Base-by-base conservation (phyloP, 805 yeast species). In the Yarrowia bubula region DNA sequence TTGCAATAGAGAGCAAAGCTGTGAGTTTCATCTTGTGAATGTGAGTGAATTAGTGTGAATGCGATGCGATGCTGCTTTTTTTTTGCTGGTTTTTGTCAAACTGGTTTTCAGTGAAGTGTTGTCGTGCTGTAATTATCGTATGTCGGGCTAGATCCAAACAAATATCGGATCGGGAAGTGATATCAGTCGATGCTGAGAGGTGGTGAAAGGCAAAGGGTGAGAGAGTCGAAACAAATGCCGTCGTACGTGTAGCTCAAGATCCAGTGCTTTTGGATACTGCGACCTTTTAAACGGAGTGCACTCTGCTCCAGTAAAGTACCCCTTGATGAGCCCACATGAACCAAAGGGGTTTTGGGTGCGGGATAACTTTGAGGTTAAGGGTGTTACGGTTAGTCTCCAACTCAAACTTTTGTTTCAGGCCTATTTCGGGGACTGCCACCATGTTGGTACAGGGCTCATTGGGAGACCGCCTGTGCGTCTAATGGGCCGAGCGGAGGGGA, bases 281-380 rank as follows among this genome's bases (percentile, higher is more conserved):
- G 28, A 22, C 38, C 53, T 47, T 47, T 47, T 32, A 47, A 47
- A 47, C 53, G 28, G 28, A 22, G 28, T 22, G 28, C 28, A 22
- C 28, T 22, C 28, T 14, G 28, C n/a, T 15, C 28, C 44, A 41
- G 15, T n/a, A 22, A n/a, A 33, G 37, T 33, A 28, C 58, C 58
- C 58, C 58, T 51, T 50, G 57, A 50, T 50, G 57, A 51, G 58
- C 58, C 58, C 35, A 51, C 43, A 38, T 14, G 37, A 35, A 50
- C 57, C 57, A 50, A 50, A 51, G 58, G 58, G 58, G 58, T 51
- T 37, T 48, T 35, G 58, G 43, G 43, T 51, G 58, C 43, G 58
- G 58, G 58, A 51, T 51, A 51, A 51, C 58, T 37, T 51, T 22
- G 58, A 51, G 58, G 28, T 43, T 51, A 51, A 51, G 58, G 58